Conservation (phyloP, 306 rosid species). For the Cicer cuneatum region DNA sequence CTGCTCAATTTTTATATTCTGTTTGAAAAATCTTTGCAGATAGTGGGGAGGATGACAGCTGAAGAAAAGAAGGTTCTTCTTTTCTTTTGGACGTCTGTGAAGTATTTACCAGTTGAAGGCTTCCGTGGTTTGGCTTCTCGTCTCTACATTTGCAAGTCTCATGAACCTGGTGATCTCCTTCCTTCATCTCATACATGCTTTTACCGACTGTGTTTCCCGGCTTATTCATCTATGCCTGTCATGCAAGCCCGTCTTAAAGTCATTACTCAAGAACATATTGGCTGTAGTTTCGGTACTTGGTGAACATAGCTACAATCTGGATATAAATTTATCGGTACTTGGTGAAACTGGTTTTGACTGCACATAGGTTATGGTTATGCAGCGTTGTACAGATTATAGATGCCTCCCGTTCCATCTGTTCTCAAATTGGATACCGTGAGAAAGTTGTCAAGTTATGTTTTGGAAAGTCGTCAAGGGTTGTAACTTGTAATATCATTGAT, state of each 20-base stretch:
- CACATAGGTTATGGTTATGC: constrained; percentile 59
- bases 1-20: constrained; percentile 43
- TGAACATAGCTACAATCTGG: constrained; percentile 52
- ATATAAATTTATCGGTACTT: constrained; percentile 45
- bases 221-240: constrained; percentile 64
- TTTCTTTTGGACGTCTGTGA: constrained; percentile 89
- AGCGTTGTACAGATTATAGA: constrained; percentile 75
- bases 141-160: constrained; percentile 71
- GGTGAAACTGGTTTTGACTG: constrained; percentile 57
- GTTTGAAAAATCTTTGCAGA: constrained; percentile 65
- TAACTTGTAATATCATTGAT: constrained; percentile 58
- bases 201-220: constrained; percentile 81
- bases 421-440: constrained; percentile 44
- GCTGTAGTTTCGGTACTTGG: constrained; percentile 74
- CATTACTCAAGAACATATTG: constrained; percentile 87
- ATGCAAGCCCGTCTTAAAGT: constrained; percentile 71
- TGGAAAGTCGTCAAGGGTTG: constrained; percentile 49
- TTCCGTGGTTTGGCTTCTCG: constrained; percentile 76
- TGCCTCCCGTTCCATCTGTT: constrained; percentile 44
- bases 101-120: constrained; percentile 90
- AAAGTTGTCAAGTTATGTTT: constrained; percentile 46
- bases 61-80: constrained; percentile 87
- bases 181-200: constrained; percentile 95
- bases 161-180: constrained; percentile 62
- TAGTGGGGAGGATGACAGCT: constrained; percentile 74